Conservation (phyloP, 176 grass and related monocot species). For the Eragrostis nindensis region DNA sequence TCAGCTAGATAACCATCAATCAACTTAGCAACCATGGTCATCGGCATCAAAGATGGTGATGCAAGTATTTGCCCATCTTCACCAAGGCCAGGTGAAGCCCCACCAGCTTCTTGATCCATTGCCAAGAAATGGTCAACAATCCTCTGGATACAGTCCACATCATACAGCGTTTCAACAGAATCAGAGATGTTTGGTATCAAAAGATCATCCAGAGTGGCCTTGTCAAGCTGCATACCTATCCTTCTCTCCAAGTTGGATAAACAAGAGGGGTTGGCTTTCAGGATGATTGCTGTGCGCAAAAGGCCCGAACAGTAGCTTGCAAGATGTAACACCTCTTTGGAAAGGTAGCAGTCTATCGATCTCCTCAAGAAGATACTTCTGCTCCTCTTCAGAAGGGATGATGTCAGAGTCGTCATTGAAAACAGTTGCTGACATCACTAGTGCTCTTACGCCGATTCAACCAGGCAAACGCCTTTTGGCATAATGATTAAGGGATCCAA, state of each 20-base stretch:
- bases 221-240: constrained; percentile 81
- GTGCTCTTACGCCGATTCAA: constrained; percentile 73
- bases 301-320: constrained; percentile 75
- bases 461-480: constrained; percentile 81
- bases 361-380: constrained; percentile 86
- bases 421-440: constrained; percentile 54
- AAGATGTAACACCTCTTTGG: constrained; percentile 68
- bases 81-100: constrained; percentile 59
- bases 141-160: constrained; percentile 76
- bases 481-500: constrained; percentile 76
- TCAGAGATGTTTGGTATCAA: constrained; percentile 79
- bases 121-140: constrained; percentile 75
- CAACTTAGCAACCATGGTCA: constrained; percentile 70
- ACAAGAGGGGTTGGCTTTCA: constrained; percentile 64
- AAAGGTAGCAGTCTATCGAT: constrained; percentile 81
- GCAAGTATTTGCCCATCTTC: constrained; percentile 62
- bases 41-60: constrained; percentile 61
- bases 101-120: constrained; percentile 69
- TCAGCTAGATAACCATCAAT: constrained; percentile 89
- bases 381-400: constrained; percentile 73
- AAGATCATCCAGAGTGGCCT: constrained; percentile 86
- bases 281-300: constrained; percentile 77
- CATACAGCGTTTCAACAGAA: constrained; percentile 70
- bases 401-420: constrained; percentile 42
- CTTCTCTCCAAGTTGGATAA: constrained; percentile 86